Evolutionary conservation across 1,284 basidiomycete genomes (phyloP).

Genomic region (Rhodotorula sp.): DNA sequence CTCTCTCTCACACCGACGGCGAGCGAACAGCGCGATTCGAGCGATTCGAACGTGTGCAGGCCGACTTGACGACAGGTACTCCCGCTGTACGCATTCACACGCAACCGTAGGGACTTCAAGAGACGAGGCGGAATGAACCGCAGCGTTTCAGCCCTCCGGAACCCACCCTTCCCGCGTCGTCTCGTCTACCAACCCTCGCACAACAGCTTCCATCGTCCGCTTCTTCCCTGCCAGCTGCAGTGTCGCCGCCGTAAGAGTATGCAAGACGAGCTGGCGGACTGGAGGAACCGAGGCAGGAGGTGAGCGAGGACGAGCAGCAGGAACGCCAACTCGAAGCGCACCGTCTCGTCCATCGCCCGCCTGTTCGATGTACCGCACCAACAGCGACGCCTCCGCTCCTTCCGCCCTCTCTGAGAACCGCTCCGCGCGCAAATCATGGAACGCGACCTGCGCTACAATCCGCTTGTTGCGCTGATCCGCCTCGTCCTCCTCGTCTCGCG

Average conservation of each 20-base stretch:
- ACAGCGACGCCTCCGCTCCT: not conserved
- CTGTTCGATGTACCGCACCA: constrained; percentile 5
- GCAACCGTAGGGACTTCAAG: not conserved
- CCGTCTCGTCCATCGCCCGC: not conserved
- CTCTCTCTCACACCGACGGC: not conserved
- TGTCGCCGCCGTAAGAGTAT: not conserved
- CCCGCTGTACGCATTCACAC: no score
- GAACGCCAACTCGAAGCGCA: not conserved
- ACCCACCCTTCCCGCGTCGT: not conserved
- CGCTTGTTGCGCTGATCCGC: not conserved
- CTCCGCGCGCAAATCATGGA: not conserved
- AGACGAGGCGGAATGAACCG: not conserved
- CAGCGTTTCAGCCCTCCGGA: not conserved
- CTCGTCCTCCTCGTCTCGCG: not conserved
- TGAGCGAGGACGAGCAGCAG: no score
- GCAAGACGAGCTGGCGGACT: not conserved
- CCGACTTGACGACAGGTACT: not conserved
- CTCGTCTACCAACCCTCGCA: constrained; percentile 1
- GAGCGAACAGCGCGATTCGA: no score
- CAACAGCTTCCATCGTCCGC: not conserved
- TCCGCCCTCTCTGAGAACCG: not conserved
- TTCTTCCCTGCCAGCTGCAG: not conserved
- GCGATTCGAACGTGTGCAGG: not conserved
- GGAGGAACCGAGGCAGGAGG: not conserved
- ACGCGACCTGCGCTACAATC: constrained; percentile 2